phyloP scores from a whole-genome alignment of 495 filamentous ascomycete species.

The Penicillium canariense region DNA sequence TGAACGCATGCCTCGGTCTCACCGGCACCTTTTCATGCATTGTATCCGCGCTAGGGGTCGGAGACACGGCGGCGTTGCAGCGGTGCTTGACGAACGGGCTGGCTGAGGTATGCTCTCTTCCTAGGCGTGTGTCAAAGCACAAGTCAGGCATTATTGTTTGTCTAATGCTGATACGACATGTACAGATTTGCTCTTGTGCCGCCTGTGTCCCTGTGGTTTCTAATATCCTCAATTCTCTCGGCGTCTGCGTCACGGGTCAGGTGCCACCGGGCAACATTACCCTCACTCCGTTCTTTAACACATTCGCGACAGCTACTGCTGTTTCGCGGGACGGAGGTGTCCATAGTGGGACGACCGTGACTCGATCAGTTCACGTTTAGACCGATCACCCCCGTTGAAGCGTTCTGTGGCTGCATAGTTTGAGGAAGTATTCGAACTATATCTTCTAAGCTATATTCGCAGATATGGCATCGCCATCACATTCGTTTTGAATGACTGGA shows the following conservation, averaged over 20 bases:
- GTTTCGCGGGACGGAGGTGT: neutral
- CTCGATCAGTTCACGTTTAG: neutral
- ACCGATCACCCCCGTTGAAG: no score
- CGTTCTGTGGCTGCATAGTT: no score
- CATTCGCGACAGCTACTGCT: neutral
- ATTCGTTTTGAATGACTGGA: no score
- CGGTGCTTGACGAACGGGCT: conserved; percentile 20
- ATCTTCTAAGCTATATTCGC: no score
- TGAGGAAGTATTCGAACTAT: no score
- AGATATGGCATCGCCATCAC: no score
- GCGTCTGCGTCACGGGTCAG: conserved; percentile 13
- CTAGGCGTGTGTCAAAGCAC: conserved; percentile 1
- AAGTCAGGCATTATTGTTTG: no score
- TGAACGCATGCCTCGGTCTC: conserved; percentile 22
- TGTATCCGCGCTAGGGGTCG: conserved; percentile 15
- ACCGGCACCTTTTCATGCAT: conserved; percentile 19
- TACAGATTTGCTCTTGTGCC: conserved; percentile 25
- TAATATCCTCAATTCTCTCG: conserved; percentile 18
- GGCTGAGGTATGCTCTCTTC: conserved; percentile 12
- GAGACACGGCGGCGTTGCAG: conserved; percentile 18
- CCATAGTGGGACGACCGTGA: neutral
- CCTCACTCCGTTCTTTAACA: neutral
- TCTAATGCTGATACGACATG: neutral
- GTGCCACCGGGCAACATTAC: neutral
- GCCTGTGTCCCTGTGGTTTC: conserved; percentile 19